Conservation (phyloP, 345 rosid species). For the Brassica nigra region DNA sequence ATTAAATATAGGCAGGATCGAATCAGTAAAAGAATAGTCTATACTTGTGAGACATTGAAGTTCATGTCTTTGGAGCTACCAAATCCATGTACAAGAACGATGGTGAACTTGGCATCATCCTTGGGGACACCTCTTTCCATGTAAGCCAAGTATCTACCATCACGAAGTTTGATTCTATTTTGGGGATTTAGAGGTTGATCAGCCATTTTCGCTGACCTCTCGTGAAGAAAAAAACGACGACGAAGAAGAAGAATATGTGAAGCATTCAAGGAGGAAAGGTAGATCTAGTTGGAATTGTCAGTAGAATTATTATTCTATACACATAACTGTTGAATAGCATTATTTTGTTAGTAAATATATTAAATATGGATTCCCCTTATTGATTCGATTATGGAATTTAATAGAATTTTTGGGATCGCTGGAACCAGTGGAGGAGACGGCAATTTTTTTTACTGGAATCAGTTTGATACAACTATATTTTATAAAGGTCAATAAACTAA, state of each 20-base stretch:
- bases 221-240: not conserved
- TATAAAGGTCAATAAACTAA: no score
- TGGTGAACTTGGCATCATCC: constrained; percentile 56
- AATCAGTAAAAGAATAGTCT: constrained; percentile 7
- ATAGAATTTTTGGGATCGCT: constrained; percentile 16
- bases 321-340: not conserved
- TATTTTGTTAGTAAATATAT: not conserved
- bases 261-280: constrained; percentile 26
- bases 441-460: not conserved
- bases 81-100: constrained; percentile 84
- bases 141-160: constrained; percentile 83
- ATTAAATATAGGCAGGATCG: not conserved
- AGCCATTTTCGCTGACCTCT: constrained; percentile 31
- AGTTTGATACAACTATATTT: no score
- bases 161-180: constrained; percentile 61
- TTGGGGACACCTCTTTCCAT: constrained; percentile 72
- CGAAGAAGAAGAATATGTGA: constrained; percentile 13
- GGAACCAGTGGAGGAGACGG: not conserved
- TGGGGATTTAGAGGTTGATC: constrained; percentile 26
- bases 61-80: constrained; percentile 97
- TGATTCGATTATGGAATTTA: constrained; percentile 16
- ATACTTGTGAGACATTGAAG: constrained; percentile 74
- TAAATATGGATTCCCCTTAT: not conserved
- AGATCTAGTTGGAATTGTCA: constrained; percentile 28
- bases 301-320: constrained; percentile 6